phyloP scores from a whole-genome alignment of 2,329 filamentous ascomycete species.

The Rutstroemia sydowiana region DNA sequence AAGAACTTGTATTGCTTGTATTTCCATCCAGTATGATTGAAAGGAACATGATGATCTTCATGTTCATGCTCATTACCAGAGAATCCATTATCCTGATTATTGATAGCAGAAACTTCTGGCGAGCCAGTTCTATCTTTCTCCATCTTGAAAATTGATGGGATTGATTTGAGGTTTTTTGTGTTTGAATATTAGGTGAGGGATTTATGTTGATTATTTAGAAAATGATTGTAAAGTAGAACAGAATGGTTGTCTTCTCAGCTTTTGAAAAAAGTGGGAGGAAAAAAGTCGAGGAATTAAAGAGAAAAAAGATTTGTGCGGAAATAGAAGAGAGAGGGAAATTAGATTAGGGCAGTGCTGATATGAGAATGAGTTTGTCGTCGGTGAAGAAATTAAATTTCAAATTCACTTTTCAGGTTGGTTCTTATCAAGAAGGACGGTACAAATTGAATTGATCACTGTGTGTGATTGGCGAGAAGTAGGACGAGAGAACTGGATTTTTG shows the following conservation, averaged over 20 bases:
- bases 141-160: not conserved
- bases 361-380: not conserved
- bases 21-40: constrained; percentile 47
- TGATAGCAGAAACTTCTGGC: not conserved
- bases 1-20: constrained; percentile 56
- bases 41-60: not conserved
- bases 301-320: not conserved
- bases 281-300: not conserved
- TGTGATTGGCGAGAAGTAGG: too few relatives aligned
- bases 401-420: not conserved
- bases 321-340: not conserved
- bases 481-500: too few relatives aligned
- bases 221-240: not conserved
- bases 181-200: too few relatives aligned
- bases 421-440: too few relatives aligned
- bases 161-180: not conserved
- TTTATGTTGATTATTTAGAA: not conserved
- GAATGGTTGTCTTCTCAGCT: not conserved
- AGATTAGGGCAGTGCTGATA: not conserved
- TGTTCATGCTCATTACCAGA: not conserved
- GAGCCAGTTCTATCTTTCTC: not conserved
- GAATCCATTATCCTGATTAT: not conserved
- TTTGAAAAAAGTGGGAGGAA: not conserved
- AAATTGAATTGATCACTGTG: too few relatives aligned
- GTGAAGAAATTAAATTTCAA: not conserved